Base-by-base conservation (phyloP, 345 rosid genomes). In the Eucalyptus polybractea region DNA sequence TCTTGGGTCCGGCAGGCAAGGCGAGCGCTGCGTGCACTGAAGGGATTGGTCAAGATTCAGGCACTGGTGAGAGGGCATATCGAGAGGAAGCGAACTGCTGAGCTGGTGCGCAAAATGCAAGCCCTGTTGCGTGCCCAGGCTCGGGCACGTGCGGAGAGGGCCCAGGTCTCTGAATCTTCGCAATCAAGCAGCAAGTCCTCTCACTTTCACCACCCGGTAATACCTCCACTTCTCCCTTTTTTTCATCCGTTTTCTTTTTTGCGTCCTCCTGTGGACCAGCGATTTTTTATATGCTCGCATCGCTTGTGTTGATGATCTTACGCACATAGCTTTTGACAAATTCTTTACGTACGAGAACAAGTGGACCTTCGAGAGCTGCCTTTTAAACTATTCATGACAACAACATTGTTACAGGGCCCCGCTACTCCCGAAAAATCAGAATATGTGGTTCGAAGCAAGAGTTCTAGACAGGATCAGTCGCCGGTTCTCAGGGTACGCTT, bases 11-110 rank as follows among this genome's bases (percentile, higher is more conserved):
- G 58, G 86, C 50, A 97, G 98, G 99, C 99, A 11, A 95, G 95
- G 89, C 94, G 97, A 91, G 99, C 99, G 1, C 92, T 97, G 93
- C 94, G 99, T n/a, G 99, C 99, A 42, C 87, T 98, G 22, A 98
- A 92, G 91, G 97, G 97, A n/a, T 89, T 98, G 90, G 99, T 98
- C n/a, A 95, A 95, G 95, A 98, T 98, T 91, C 98, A 98, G 89
- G 99, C 99, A 2, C 91, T 96, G 53, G 98, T 96, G n/a, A 96
- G 99, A 92, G 99, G 99, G 21, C 97, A 97, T 89, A 94, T 97
- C 10, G 96, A 95, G 92, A 92, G 99, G 89, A 98, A 97, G 93
- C 92, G 94, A 90, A 93, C 93, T 47, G 87, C 94, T 9, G 92
- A 91, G 44, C 92, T 94, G 96, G 89, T 95, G 69, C 94, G 92